phyloP scores from a whole-genome alignment of 352 stramenopile genomes.

The Elongisporangium prolatum region DNA sequence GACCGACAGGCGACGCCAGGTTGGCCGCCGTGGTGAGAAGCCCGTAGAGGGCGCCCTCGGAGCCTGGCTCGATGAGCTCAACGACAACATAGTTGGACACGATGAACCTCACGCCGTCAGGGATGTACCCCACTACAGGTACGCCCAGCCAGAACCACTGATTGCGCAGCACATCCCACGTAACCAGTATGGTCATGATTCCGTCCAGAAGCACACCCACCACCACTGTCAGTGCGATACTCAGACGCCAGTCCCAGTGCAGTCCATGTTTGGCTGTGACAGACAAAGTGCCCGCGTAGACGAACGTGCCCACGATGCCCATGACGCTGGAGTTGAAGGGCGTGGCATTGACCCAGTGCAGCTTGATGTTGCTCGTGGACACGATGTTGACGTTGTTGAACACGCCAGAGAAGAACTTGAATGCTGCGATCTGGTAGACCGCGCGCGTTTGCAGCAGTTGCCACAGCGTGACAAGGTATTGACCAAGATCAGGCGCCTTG shows the following conservation, averaged over 20 bases:
- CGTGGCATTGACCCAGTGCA: constrained; percentile 48
- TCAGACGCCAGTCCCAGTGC: constrained; percentile 54
- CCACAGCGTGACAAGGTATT: constrained; percentile 44
- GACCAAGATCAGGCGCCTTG: constrained; percentile 11
- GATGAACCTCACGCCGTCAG: constrained; percentile 52
- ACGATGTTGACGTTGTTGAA: constrained; percentile 62
- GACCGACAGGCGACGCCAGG: constrained; percentile 36
- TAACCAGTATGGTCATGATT: constrained; percentile 45
- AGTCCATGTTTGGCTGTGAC: constrained; percentile 40
- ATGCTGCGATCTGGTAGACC: constrained; percentile 54
- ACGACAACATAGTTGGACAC: constrained; percentile 60
- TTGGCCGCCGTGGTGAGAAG: constrained; percentile 52
- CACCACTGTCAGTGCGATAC: constrained; percentile 31
- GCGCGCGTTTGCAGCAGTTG: constrained; percentile 36
- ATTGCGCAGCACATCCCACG: constrained; percentile 52
- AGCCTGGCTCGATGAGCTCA: constrained; percentile 38
- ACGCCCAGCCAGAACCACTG: constrained; percentile 65
- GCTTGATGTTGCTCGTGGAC: constrained; percentile 38
- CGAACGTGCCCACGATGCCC: constrained; percentile 37
- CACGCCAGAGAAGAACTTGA: constrained; percentile 55
- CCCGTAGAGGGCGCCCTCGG: constrained; percentile 53
- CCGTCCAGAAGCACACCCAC: constrained; percentile 20
- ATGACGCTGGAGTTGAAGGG: constrained; percentile 53
- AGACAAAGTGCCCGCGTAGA: constrained; percentile 31
- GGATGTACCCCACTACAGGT: constrained; percentile 41